Base-by-base conservation (phyloP, 306 rosid species). In the Corylus avellana region DNA sequence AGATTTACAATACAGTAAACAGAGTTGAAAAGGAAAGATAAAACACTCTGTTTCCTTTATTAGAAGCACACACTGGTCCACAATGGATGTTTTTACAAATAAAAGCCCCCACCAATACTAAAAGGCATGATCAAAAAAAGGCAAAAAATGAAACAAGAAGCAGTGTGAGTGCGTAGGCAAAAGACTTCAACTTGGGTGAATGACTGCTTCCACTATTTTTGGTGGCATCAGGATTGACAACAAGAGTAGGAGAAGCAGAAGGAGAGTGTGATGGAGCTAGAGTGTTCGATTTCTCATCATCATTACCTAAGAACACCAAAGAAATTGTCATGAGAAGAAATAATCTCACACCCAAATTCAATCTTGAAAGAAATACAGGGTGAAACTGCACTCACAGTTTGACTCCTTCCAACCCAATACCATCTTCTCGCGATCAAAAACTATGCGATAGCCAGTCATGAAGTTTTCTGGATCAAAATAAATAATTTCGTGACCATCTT, bases 361-460 rank as follows among this genome's bases (percentile, higher is more conserved):
- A 72, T 58, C 46, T 61, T 25, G 76, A 16, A 67, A 68, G 37
- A 56, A 12, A 25, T 25, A 50, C 0, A 9, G 49, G 77, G 39
- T 22, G 64, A 48, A 79, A 6, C 75, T 22, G 25, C 44, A 85
- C 99, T 89, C 82, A 96, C 99, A 96, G 46, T 93, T 35, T 4
- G 96, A 86, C 55, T 74, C 81, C 71, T 78, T 90, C 99, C 99
- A 96, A 71, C 97, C 93, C 42, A 96, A 76, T 35, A 86, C 74
- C 86, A 63, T 90, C 83, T 83, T 90, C 49, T 91, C 91, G 17
- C 98, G 97, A 74, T 96, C 95, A 69, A 96, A 96, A 64, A 86
- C 75, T 54, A 96, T 57, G 7, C 82, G 89, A 82, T 96, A 96
- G 54, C 98, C 97, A 44, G 96, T 89, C 99, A 96, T 96, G 90